These are phyloP conservation scores for Gillenia trifoliata DNA, from an alignment of 306 rosid species.

Conservation along the genomic window DNA sequence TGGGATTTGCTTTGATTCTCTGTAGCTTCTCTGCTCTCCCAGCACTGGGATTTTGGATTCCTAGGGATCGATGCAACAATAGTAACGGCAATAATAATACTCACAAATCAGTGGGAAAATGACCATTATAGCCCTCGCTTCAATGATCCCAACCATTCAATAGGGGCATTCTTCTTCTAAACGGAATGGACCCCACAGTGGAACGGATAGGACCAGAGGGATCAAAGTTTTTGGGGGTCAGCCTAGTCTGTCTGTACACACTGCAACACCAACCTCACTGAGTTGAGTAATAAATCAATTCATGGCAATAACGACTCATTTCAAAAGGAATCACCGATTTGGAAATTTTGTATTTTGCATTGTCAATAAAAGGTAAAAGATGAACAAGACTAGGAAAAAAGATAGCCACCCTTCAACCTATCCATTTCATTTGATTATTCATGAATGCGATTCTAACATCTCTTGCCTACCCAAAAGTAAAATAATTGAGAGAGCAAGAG, in stretches of 20 bases:
- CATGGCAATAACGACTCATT: not conserved
- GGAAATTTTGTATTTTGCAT: conserved; percentile 4
- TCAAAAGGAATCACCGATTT: not conserved
- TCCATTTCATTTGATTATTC: too few species aligned
- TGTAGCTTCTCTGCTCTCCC: not conserved
- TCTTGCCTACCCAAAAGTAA: not conserved
- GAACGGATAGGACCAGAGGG: conserved; percentile 21
- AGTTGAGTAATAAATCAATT: not conserved
- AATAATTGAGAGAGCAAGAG: not conserved
- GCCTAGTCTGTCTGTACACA: not conserved
- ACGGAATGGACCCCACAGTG: conserved; percentile 51
- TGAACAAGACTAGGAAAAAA: conserved; percentile 17
- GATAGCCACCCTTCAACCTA: not conserved
- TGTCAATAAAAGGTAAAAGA: conserved; percentile 29
- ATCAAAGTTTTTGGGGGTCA: not conserved
- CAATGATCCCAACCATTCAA: conserved; percentile 30
- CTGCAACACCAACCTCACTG: not conserved
- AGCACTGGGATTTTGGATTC: conserved; percentile 12
- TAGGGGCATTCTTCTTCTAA: conserved; percentile 6
- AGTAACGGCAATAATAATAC: not conserved
- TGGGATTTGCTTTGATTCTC: not conserved
- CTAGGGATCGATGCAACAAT: conserved; percentile 44
- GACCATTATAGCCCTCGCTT: conserved; percentile 23
- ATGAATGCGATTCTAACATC: not conserved
- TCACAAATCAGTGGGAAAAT: not conserved